A percentile compares a stretch with the other conserved stretches of the same genome.
These are phyloP conservation scores for Zelopaecilomyces penicillatus DNA, from an alignment of 2,329 filamentous ascomycete genomes.

Conservation along the genomic window DNA sequence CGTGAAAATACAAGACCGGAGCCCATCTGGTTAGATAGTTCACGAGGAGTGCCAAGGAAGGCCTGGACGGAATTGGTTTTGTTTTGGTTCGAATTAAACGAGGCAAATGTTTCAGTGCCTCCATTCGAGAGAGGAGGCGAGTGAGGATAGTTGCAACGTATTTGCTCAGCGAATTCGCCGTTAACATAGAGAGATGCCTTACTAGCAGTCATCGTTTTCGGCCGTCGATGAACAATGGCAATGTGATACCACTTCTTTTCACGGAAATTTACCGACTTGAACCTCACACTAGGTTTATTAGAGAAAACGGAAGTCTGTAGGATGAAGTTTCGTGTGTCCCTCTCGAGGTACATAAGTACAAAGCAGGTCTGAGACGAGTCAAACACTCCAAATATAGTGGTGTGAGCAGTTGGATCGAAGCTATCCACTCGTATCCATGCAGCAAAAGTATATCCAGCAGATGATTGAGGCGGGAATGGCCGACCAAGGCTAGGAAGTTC, in stretches of 20 bases:
- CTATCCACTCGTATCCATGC: conserved; percentile 83
- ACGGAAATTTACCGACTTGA: conserved; percentile 73
- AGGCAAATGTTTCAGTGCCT: conserved; percentile 61
- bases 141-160: conserved; percentile 82
- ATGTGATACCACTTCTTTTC: conserved; percentile 87
- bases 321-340: conserved; percentile 88
- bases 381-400: conserved; percentile 91
- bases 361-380: conserved; percentile 91
- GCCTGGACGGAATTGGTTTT: conserved; percentile 71
- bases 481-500: conserved; percentile 82
- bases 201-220: conserved; percentile 65
- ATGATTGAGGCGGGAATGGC: conserved; percentile 70
- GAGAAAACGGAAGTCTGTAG: conserved; percentile 90
- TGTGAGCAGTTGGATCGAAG: conserved; percentile 79
- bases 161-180: conserved; percentile 87
- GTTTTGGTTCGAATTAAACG: conserved; percentile 50
- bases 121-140: conserved; percentile 56
- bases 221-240: conserved; percentile 73
- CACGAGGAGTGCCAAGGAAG: conserved; percentile 86
- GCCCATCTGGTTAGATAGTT: conserved; percentile 70
- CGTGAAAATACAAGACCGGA: conserved; percentile 65
- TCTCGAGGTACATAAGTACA: conserved; percentile 85
- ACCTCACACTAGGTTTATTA: conserved; percentile 79
- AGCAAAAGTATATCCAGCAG: conserved; percentile 81
- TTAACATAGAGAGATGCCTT: conserved; percentile 86